These are phyloP conservation scores for Pythium rishiriense DNA, from an alignment of 352 stramenopile genomes.

Conservation along the genomic window DNA sequence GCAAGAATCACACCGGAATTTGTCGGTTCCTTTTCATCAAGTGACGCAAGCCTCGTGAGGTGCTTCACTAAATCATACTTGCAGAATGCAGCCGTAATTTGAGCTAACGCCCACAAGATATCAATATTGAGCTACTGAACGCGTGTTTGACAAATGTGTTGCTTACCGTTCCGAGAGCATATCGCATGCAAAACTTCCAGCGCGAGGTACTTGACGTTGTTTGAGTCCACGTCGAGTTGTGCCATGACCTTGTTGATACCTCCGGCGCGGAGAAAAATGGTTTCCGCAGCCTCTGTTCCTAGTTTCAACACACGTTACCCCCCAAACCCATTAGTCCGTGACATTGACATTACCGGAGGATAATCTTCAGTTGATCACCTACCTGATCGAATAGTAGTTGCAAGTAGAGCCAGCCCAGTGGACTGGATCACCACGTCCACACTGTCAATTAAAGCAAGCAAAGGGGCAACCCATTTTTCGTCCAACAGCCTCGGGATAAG, in stretches of 20 bases:
- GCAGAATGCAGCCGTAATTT: constrained; percentile 45
- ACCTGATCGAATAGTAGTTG: constrained; percentile 51
- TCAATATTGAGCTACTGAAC: not conserved
- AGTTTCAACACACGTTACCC: no score
- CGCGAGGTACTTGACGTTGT: constrained; percentile 40
- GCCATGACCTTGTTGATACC: constrained; percentile 54
- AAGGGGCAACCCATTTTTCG: constrained; percentile 59
- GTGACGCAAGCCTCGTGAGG: constrained; percentile 32
- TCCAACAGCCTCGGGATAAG: constrained; percentile 59
- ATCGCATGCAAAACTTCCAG: constrained; percentile 56
- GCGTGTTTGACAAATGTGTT: not conserved
- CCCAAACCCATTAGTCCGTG: not conserved
- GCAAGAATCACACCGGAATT: constrained; percentile 32
- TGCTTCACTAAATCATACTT: constrained; percentile 42
- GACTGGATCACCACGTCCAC: constrained; percentile 50
- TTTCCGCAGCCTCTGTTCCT: constrained; percentile 27
- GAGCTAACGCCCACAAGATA: constrained; percentile 23
- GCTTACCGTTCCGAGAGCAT: constrained; percentile 48
- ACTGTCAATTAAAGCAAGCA: constrained; percentile 59
- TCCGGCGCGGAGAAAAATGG: constrained; percentile 48
- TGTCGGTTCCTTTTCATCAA: constrained; percentile 30
- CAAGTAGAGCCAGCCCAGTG: constrained; percentile 49
- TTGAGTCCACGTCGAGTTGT: constrained; percentile 34
- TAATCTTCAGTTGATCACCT: not conserved
- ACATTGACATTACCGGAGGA: not conserved